Evolutionary conservation across 2,329 filamentous ascomycete genomes (phyloP).

Genomic region (Ampelomyces quisqualis): DNA sequence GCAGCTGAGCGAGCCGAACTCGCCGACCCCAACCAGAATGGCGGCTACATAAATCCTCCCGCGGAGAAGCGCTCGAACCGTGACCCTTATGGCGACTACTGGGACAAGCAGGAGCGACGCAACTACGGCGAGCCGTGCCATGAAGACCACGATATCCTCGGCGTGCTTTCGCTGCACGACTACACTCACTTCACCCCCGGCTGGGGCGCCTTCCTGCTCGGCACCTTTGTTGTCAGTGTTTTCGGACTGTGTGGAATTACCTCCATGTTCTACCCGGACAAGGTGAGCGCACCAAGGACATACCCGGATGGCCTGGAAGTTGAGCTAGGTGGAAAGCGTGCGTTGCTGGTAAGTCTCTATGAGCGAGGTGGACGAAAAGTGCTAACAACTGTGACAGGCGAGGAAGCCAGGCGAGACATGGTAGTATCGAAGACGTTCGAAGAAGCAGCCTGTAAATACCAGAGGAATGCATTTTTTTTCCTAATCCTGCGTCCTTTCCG

Average conservation of each 20-base stretch:
- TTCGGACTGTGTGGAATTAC: constrained; percentile 45
- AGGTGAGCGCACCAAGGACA: constrained; percentile 47
- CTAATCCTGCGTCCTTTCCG: neutral
- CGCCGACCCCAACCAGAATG: constrained; percentile 67
- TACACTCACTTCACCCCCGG: constrained; percentile 80
- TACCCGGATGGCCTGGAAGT: constrained; percentile 51
- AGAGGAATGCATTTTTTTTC: constrained; percentile 8
- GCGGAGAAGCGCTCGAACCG: constrained; percentile 84
- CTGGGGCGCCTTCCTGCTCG: constrained; percentile 64
- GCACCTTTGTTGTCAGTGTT: constrained; percentile 47
- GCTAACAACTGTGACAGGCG: constrained; percentile 18
- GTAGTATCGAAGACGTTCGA: constrained; percentile 8
- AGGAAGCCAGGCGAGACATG: constrained; percentile 25
- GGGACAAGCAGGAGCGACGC: constrained; percentile 94
- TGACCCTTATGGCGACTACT: constrained; percentile 92
- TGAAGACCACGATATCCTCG: constrained; percentile 92
- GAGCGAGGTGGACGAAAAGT: fast-evolving
- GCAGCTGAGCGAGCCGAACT: constrained; percentile 50
- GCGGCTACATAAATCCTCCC: constrained; percentile 78
- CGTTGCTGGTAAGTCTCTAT: constrained; percentile 42
- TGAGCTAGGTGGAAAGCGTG: constrained; percentile 51
- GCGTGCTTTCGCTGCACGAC: constrained; percentile 83
- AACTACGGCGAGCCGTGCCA: constrained; percentile 97
- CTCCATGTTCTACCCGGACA: constrained; percentile 49
- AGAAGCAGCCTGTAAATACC: constrained; percentile 11